Base-by-base conservation (phyloP, 768 basidiomycete genomes). In the Russula sp. region DNA sequence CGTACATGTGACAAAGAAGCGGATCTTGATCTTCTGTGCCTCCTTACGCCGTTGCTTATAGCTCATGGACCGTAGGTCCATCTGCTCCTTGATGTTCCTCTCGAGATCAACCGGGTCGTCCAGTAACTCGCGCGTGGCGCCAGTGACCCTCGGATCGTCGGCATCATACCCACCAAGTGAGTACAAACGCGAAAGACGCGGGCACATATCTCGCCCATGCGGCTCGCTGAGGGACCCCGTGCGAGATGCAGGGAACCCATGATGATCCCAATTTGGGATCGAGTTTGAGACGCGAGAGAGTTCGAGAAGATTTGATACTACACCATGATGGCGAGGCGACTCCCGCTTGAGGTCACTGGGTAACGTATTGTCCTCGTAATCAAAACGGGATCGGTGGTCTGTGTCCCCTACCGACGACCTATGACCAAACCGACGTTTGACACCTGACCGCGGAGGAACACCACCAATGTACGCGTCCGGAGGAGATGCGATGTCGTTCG, bases 101-200 rank as follows among this genome's bases (percentile, higher is more conserved):
- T 84, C 83, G 13, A 84, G 71, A 64, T 85, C 86, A 27, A 80
- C 79, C 10, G 78, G 78, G 67, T 85, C 84, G 58, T 84, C 81
- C 27, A 82, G 73, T 58, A 77, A 76, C 66, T 75, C 75, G 49
- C 77, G 76, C 56, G 75, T 78, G 18, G 81, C 72, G 3, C 84
- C 85, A 54, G 84, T 87, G 27, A 89, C 75, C 42, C 79, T 77
- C 54, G 87, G 87, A 72, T 91, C 88, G 66, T 91, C 87, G 8
- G 82, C 78, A 69, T 91, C 89, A 27, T 51, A 64, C 3, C 61
- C 45, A 11, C 63, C 63, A 37, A 54, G 62, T 61, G 69, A 66
- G 64, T 66, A 68, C 59, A 67, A 64, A 62, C 50, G 54, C 44
- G 63, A 59, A 14, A 64, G 54, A 37, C 22, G 58, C 1, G 63